Evolutionary conservation across 495 filamentous ascomycete genomes (phyloP), one percentile per base, ranked within the genome.

Genomic region (Staphylotrichum tortipilum): DNA sequence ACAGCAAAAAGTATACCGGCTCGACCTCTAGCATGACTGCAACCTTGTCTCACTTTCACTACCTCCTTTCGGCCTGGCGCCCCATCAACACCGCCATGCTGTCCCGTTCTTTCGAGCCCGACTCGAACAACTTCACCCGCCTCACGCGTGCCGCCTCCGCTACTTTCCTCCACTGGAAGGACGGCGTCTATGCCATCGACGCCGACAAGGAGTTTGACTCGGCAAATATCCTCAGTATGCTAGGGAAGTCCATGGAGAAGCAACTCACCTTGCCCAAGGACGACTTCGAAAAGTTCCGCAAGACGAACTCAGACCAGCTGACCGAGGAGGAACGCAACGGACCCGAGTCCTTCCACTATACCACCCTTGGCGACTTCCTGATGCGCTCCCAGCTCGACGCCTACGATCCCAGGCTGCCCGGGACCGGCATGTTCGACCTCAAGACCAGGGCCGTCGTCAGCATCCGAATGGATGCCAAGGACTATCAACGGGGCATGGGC

Each of bases 331-430:
- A 85, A 55, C 73, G 75, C 29, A 76, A 75, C 46, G 76, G 73
- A 5, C 78, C 80, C 2, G 88, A 95, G 63, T 70, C 84, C 0
- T 97, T 81, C 59, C 87, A 97, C 66, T 99, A 90, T 64, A 86
- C 86, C n/a, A 85, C 80, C 0, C 60, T 84, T 30, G 85, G 86
- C n/a, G 85, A 95, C 61, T 89, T 99, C 58, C 69, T 97, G 55
- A 89, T 97, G 86, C 82, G 92, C 23, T 95, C 94, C 2, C 92
- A 99, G 67, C 73, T 99, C 19, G 92, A 99, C 63, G 94, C 94
- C 3, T 73, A 94, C 57, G 91, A 99, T 61, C 71, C 83, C 2
- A 77, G 89, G 7, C 64, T 99, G 9, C 92, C 91, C 0, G 94
- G 92, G 4, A 85, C 85, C 4, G 92, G 92, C 36, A 91, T 94